Base-by-base conservation (phyloP, 225 moss, liverwort and hornwort species). In the Lunularia cruciata region DNA sequence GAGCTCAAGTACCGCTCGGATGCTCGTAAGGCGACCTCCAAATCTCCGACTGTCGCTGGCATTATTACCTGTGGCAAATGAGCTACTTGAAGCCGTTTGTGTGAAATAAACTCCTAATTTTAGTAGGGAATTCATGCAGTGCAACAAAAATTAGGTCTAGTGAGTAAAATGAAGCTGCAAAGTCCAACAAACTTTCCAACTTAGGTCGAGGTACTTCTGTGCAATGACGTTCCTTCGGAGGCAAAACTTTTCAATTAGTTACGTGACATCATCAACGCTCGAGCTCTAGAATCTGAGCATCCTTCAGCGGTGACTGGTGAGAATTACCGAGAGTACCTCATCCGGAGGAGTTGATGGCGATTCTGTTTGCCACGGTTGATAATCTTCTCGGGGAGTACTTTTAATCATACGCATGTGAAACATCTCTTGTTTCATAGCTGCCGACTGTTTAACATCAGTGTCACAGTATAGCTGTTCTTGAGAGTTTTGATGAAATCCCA, bases 1-100 rank as follows among this genome's bases (percentile, higher is more conserved):
- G 43, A 48, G 28, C 36, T 32, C 14, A 39, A 40, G 14, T 78
- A 78, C 77, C 72, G 73, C 59, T 78, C 72, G 54, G 77, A 78
- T 43, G 77, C 77, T 51, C 66, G 60, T 15, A 78, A 63, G 3
- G 77, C 77, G 38, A 78, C 47, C 18, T 42, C 15, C 26, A 78
- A 45, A 62, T 68, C 67, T 51, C 60, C 45, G 52, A 73, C 31
- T 60, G 52, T 71, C 47, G 60, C 51, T 48, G 47, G 77, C 11
- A 73, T 40, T 34, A 49, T 34, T n/a, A 52, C 67, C 77, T 77
- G 76, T 19, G 51, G 28, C 16, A 63, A 42, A 8, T 16, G 35
- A 68, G 25, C 40, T 13, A 12, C 34, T 27, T 52, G 49, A 52
- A 37, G 10, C 37, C 35, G 8, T 31, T 37, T 36, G n/a, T 20